These are phyloP conservation scores for Colletotrichum agaves DNA, from an alignment of 2,329 filamentous ascomycete genomes.

Conservation along the genomic window DNA sequence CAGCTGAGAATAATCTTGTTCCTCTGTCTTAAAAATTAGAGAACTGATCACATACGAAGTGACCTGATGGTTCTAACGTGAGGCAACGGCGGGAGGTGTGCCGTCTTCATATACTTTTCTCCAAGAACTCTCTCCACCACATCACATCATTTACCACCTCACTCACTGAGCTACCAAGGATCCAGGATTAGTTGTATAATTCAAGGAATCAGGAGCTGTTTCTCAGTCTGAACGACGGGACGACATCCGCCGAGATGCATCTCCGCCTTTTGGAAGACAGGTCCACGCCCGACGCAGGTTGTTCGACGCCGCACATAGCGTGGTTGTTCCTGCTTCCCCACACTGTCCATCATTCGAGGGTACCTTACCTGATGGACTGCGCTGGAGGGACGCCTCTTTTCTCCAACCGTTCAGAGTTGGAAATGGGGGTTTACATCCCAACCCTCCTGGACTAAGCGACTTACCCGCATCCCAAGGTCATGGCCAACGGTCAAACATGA, in stretches of 20 bases:
- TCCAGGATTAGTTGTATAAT: background rate
- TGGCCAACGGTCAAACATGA: no score
- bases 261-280: slow-evolving; percentile 37
- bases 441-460: background rate
- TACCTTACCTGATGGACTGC: no score
- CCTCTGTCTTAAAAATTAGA: background rate
- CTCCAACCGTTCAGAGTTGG: slow-evolving; percentile 10
- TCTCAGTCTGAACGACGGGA: slow-evolving; percentile 36
- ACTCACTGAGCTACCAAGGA: background rate
- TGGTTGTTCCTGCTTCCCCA: background rate
- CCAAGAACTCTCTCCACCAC: background rate
- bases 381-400: slow-evolving; percentile 25
- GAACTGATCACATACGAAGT: background rate
- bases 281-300: background rate
- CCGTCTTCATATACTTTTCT: slow-evolving; percentile 30
- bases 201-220: slow-evolving; percentile 10
- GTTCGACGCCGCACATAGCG: no score
- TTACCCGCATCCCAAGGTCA: background rate
- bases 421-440: slow-evolving; percentile 15
- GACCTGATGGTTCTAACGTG: background rate
- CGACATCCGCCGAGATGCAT: slow-evolving; percentile 40
- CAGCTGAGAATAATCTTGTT: background rate
- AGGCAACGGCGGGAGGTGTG: background rate
- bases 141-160: background rate
- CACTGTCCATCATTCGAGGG: background rate